phyloP scores from a whole-genome alignment of 2,329 filamentous ascomycete genomes.

The Fusarium lyarnte region DNA sequence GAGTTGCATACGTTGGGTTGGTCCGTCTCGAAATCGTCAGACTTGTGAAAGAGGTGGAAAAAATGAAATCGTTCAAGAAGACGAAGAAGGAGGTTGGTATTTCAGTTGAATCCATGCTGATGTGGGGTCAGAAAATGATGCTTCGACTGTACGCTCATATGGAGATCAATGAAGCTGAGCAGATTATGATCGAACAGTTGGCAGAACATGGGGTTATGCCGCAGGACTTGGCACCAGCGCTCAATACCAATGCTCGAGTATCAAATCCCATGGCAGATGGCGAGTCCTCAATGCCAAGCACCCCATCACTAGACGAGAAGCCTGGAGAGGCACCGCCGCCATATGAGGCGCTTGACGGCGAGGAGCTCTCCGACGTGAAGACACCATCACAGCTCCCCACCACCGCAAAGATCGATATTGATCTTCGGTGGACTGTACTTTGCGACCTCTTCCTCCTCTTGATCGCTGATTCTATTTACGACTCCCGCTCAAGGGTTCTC shows the following conservation, averaged over 20 bases:
- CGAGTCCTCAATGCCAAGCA: slow-evolving; percentile 30
- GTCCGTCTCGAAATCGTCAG: slow-evolving; percentile 81
- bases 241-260: slow-evolving; percentile 93
- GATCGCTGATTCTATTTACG: slow-evolving; percentile 96
- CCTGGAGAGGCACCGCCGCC: slow-evolving; percentile 64
- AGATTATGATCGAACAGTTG: slow-evolving; percentile 98
- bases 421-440: slow-evolving; percentile 94
- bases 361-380: slow-evolving; percentile 81
- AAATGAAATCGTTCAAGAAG: slow-evolving; percentile 68
- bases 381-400: slow-evolving; percentile 84
- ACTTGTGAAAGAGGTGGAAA: slow-evolving; percentile 76
- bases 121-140: slow-evolving; percentile 99
- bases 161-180: slow-evolving; percentile 91
- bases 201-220: slow-evolving; percentile 91
- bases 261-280: slow-evolving; percentile 85
- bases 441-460: slow-evolving; percentile 95
- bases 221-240: slow-evolving; percentile 80
- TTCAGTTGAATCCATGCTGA: slow-evolving; percentile 81
- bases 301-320: slow-evolving; percentile 53
- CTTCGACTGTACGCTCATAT: slow-evolving; percentile 92
- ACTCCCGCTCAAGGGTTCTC: slow-evolving; percentile 84
- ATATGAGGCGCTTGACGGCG: slow-evolving; percentile 70
- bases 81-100: slow-evolving; percentile 77
- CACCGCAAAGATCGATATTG: slow-evolving; percentile 89
- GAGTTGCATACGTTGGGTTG: slow-evolving; percentile 94